Conservation (phyloP, 2,329 filamentous ascomycete species). For the Chaetomium strumarium region DNA sequence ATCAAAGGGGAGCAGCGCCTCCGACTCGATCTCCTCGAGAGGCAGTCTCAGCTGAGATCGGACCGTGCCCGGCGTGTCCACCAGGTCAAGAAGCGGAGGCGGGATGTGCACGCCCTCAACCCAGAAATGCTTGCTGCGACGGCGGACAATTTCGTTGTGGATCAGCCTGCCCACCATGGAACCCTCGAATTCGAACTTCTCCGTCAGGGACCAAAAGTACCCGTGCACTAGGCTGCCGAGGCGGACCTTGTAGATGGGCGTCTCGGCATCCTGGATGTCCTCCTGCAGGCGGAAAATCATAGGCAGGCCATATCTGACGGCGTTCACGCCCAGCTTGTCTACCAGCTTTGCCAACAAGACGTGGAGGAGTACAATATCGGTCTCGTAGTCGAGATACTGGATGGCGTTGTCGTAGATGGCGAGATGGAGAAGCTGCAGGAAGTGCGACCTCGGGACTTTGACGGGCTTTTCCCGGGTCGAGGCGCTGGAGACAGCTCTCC, state of each 20-base stretch:
- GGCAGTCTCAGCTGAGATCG: conserved; percentile 42
- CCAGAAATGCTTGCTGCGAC: conserved; percentile 73
- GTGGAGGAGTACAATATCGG: conserved; percentile 72
- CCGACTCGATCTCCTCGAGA: conserved; percentile 50
- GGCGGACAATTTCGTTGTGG: conserved; percentile 67
- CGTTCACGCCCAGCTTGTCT: conserved; percentile 74
- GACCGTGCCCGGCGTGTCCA: conserved; percentile 48
- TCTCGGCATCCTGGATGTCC: conserved; percentile 63
- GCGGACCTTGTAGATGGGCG: conserved; percentile 66
- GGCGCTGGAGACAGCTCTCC: conserved; percentile 63
- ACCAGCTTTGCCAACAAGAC: conserved; percentile 70
- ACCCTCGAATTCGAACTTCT: conserved; percentile 70
- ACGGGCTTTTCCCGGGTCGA: conserved; percentile 54
- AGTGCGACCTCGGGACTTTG: conserved; percentile 56
- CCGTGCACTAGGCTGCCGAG: conserved; percentile 81
- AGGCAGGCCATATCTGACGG: conserved; percentile 68
- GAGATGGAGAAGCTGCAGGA: conserved; percentile 76
- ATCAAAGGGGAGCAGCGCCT: conserved; percentile 69
- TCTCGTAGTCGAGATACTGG: conserved; percentile 64
- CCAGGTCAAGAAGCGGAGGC: conserved; percentile 55
- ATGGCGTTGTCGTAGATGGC: conserved; percentile 84
- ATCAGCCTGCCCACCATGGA: conserved; percentile 65
- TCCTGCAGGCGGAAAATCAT: conserved; percentile 89
- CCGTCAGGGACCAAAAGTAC: conserved; percentile 75
- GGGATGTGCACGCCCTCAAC: conserved; percentile 68